Conservation (phyloP, 2,329 filamentous ascomycete genomes). For the Aureobasidium sp. region DNA sequence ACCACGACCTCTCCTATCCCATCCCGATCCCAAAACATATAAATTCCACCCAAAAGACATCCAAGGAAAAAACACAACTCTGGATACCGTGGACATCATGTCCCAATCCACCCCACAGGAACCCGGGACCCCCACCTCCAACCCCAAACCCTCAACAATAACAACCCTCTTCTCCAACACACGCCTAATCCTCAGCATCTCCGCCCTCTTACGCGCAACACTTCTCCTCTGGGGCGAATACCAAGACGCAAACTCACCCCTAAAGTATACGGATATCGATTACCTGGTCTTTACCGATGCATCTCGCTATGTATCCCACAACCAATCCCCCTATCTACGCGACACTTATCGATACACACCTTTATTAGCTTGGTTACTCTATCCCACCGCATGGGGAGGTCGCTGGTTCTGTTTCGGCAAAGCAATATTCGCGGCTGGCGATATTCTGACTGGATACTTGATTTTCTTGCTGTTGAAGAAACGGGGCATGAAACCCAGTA, state of each 20-base stretch:
- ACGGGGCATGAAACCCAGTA: conserved; percentile 29
- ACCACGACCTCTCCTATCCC: background rate
- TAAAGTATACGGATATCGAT: conserved; percentile 99
- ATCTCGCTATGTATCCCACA: conserved; percentile 64
- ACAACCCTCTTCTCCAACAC: conserved; percentile 6
- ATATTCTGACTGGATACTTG: conserved; percentile 78
- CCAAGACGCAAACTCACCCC: conserved; percentile 82
- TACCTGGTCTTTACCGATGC: conserved; percentile 98
- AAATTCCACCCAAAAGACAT: too few relatives aligned
- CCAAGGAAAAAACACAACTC: too few relatives aligned
- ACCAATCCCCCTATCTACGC: conserved; percentile 70
- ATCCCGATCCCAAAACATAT: background rate
- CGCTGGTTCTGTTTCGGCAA: conserved; percentile 79
- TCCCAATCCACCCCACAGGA: background rate
- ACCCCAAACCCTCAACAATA: background rate
- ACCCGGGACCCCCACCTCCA: background rate
- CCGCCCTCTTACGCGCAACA: conserved; percentile 57
- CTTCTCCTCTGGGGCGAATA: conserved; percentile 84
- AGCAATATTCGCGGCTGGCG: conserved; percentile 72
- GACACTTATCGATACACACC: conserved; percentile 98
- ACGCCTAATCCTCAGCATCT: conserved; percentile 34
- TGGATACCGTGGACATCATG: background rate
- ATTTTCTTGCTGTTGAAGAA: conserved; percentile 51
- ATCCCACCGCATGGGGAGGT: conserved; percentile 64
- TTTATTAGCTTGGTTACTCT: conserved; percentile 80